Evolutionary conservation across 352 stramenopile genomes (phyloP).

Genomic region (Phytopythium oedochilum): DNA sequence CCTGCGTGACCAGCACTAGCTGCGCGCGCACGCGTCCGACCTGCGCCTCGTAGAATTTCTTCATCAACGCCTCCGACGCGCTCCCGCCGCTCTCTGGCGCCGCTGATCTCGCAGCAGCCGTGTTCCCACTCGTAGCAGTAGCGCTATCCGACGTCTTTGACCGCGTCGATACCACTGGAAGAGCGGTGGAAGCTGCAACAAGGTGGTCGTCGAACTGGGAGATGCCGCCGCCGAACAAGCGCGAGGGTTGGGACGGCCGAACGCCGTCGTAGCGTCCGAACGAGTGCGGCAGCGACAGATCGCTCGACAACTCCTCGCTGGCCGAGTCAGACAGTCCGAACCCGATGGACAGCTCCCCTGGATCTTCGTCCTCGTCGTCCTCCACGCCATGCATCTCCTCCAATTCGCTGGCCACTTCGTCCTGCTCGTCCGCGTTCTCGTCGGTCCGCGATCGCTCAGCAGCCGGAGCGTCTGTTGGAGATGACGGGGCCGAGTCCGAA

Average conservation of each 20-base stretch:
- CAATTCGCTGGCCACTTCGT: constrained; percentile 13
- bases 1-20: constrained; percentile 35
- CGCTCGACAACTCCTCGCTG: constrained; percentile 64
- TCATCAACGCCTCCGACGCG: constrained; percentile 34
- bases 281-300: constrained; percentile 63
- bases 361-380: constrained; percentile 16
- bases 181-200: constrained; percentile 8
- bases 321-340: constrained; percentile 39
- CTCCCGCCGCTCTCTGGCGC: background rate
- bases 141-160: background rate
- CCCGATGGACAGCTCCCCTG: constrained; percentile 26
- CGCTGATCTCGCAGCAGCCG: background rate
- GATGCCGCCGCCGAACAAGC: constrained; percentile 9
- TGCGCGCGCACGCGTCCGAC: constrained; percentile 72
- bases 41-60: constrained; percentile 80
- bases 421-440: background rate
- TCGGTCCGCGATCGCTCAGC: constrained; percentile 8
- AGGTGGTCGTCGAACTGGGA: constrained; percentile 67
- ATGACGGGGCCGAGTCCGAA: constrained; percentile 4
- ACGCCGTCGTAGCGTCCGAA: constrained; percentile 57
- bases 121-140: background rate
- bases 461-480: background rate
- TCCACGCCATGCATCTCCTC: constrained; percentile 14
- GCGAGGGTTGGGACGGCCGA: background rate
- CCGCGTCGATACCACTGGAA: background rate